Evolutionary conservation across 2,329 filamentous ascomycete genomes (phyloP).

Genomic region (Fusarium keratoplasticum): DNA sequence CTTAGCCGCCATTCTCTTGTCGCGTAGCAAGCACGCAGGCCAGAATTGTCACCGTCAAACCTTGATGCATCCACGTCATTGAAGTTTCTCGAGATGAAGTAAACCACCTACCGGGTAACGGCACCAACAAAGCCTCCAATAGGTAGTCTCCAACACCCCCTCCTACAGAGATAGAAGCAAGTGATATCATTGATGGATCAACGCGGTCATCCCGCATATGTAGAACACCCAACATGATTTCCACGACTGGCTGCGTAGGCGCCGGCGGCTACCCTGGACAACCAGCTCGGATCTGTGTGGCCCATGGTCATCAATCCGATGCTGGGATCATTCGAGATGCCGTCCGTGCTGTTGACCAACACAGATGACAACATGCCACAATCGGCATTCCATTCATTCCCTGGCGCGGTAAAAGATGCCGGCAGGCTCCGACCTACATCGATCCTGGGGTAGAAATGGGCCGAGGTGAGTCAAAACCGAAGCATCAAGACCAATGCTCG

Average conservation of each 20-base stretch:
- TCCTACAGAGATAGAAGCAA: not conserved
- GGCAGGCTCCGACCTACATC: conserved; percentile 8
- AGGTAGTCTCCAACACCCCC: no score
- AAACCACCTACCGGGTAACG: not conserved
- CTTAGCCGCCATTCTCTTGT: not conserved
- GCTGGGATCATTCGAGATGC: not conserved
- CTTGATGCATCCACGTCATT: not conserved
- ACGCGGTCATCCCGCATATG: not conserved
- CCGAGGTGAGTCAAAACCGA: conserved; percentile 4
- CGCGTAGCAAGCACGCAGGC: not conserved
- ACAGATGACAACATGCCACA: conserved; percentile 21
- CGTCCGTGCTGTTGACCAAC: conserved; percentile 12
- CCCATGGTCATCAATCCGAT: not conserved
- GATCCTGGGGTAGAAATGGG: conserved; percentile 22
- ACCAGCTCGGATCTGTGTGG: not conserved
- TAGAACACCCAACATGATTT: not conserved
- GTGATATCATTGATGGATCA: not conserved
- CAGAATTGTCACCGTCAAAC: no score
- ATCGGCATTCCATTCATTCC: conserved; percentile 13
- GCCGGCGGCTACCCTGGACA: not conserved
- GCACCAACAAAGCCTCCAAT: not conserved
- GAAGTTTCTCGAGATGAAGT: not conserved
- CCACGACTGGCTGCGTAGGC: not conserved
- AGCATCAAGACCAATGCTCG: conserved; percentile 3
- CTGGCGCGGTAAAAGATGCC: not conserved